Conservation (phyloP, 352 stramenopile species). For the Hyaloperonospora brassicae region DNA sequence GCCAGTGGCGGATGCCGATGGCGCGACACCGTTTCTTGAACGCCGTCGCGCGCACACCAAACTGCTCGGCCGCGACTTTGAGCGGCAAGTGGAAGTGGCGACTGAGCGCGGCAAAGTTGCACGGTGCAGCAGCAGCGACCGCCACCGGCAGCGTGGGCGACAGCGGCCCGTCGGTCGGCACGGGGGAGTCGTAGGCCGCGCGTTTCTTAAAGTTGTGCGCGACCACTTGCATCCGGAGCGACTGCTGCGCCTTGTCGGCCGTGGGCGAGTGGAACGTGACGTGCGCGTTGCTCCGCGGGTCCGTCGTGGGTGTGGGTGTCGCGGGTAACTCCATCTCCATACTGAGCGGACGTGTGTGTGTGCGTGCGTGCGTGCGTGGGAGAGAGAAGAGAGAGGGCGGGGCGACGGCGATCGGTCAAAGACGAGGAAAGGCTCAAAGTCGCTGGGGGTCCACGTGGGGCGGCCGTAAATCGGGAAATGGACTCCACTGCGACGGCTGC, state of each 20-base stretch:
- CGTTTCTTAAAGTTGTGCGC: slow-evolving; percentile 39
- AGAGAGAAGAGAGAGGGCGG: no score
- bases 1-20: slow-evolving; percentile 68
- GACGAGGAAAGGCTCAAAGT: not conserved
- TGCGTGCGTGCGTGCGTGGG: no score
- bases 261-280: slow-evolving; percentile 43
- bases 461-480: slow-evolving; percentile 26
- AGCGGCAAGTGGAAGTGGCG: slow-evolving; percentile 61
- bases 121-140: slow-evolving; percentile 10
- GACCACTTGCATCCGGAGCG: slow-evolving; percentile 28
- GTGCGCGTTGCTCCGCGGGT: slow-evolving; percentile 18
- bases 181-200: slow-evolving; percentile 21
- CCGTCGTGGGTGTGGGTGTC: slow-evolving; percentile 22
- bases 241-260: slow-evolving; percentile 33
- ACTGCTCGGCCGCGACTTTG: slow-evolving; percentile 64
- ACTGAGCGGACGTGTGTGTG: not conserved
- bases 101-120: slow-evolving; percentile 68
- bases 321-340: slow-evolving; percentile 35
- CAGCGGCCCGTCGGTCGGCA: slow-evolving; percentile 10
- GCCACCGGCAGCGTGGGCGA: slow-evolving; percentile 19
- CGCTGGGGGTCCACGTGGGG: not conserved
- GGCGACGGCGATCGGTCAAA: no score
- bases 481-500: no score
- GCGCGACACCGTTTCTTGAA: slow-evolving; percentile 72
- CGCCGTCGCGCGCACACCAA: slow-evolving; percentile 58